phyloP scores from a whole-genome alignment of 1,284 basidiomycete species.

The Trichosporon faecale region DNA sequence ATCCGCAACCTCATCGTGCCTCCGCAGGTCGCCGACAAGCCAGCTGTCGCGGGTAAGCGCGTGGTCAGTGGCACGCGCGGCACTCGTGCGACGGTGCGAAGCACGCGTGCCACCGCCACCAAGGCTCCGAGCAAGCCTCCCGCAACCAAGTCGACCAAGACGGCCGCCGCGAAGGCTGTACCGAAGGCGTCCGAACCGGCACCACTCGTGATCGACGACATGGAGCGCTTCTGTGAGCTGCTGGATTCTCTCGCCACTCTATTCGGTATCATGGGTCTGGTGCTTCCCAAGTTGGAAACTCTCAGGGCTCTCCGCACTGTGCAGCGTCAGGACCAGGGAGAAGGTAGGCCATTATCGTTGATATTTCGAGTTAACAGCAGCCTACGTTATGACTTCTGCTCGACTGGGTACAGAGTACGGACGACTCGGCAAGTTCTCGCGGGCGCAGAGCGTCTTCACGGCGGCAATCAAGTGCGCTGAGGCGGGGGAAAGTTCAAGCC shows the following conservation, averaged over 20 bases:
- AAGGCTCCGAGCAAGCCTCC: neutral
- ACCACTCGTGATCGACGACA: conserved; percentile 54
- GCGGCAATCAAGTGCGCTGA: conserved; percentile 54
- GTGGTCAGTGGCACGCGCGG: neutral
- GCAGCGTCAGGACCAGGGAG: conserved; percentile 55
- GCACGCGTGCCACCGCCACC: neutral
- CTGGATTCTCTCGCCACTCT: conserved; percentile 62
- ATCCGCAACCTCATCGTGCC: conserved; percentile 34
- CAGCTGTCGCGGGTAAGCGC: conserved; percentile 6
- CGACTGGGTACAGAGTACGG: conserved; percentile 73
- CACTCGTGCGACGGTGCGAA: neutral
- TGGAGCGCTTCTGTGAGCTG: conserved; percentile 56
- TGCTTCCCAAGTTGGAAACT: conserved; percentile 55
- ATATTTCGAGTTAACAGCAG: conserved; percentile 50
- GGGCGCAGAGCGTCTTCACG: conserved; percentile 64
- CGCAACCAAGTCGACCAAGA: neutral
- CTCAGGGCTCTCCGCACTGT: conserved; percentile 58
- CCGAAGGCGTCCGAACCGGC: neutral
- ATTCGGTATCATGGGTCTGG: conserved; percentile 62
- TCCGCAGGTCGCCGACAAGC: neutral
- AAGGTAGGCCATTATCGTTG: conserved; percentile 24
- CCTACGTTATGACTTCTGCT: conserved; percentile 63
- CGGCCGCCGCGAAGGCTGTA: neutral
- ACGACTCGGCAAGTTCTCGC: conserved; percentile 67
- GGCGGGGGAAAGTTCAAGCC: conserved; percentile 1